Evolutionary conservation across 2,329 filamentous ascomycete genomes (phyloP).

Genomic region (Cordyceps farinosa): DNA sequence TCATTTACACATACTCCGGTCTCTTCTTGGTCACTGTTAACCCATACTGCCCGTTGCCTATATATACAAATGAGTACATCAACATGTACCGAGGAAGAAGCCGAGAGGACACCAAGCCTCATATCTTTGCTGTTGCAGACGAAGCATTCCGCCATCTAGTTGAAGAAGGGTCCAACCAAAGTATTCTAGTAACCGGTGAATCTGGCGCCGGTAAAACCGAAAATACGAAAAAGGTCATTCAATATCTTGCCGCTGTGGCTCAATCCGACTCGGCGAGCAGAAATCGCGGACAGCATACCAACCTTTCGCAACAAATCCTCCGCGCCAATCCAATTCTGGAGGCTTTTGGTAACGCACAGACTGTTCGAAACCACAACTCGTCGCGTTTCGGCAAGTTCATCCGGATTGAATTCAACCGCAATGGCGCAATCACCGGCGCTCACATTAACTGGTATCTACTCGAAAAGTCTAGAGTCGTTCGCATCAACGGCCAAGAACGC

Average conservation of each 20-base stretch:
- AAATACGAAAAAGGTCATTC: conserved; percentile 99
- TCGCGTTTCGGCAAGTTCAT: conserved; percentile 99
- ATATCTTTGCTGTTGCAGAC: conserved; percentile 97
- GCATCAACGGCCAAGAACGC: conserved; percentile 79
- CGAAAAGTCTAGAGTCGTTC: conserved; percentile 96
- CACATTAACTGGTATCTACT: conserved; percentile 98
- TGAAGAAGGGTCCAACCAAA: conserved; percentile 93
- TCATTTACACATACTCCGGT: conserved; percentile 98
- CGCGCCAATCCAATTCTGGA: conserved; percentile 96
- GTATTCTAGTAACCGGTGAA: conserved; percentile 95
- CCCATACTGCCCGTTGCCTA: conserved; percentile 89
- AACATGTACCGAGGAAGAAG: conserved; percentile 95
- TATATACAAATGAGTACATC: conserved; percentile 94
- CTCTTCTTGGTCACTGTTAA: conserved; percentile 97
- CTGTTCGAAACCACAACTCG: conserved; percentile 96
- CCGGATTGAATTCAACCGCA: conserved; percentile 85
- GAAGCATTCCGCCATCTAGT: conserved; percentile 94
- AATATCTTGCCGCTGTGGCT: conserved; percentile 93
- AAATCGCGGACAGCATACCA: conserved; percentile 64
- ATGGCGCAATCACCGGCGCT: conserved; percentile 87
- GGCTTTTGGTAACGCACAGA: conserved; percentile 97
- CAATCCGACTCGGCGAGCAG: conserved; percentile 70
- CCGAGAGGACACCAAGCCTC: conserved; percentile 90
- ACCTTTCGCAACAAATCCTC: conserved; percentile 92
- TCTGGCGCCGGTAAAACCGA: conserved; percentile 98